Percentiles rank a stretch among this genome's conserved stretches.
Conservation (phyloP, 202 grass and related monocot genomes). For the Hordeum pubiflorum region DNA sequence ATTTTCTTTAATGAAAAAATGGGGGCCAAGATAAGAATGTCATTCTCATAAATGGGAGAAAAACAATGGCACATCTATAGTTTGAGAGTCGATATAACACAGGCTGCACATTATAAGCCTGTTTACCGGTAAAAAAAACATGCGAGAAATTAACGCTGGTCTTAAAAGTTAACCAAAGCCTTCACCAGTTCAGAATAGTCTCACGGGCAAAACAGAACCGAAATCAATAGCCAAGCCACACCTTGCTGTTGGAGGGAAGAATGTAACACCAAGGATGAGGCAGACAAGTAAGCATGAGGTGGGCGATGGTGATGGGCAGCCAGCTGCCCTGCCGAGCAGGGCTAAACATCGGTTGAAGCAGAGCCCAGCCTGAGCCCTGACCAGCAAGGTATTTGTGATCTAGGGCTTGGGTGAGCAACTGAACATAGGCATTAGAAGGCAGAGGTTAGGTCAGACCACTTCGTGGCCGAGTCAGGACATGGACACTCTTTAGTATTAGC, state of each 20-base stretch:
- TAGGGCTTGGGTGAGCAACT: not conserved
- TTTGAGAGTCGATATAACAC: not conserved
- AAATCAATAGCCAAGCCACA: not conserved
- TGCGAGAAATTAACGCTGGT: not conserved
- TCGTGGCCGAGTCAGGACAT: not conserved
- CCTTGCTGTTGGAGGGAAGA: not conserved
- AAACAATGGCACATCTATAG: too few species aligned
- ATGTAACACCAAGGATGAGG: not conserved
- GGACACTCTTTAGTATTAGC: not conserved
- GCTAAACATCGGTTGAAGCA: not conserved
- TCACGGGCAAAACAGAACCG: not conserved
- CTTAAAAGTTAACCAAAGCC: not conserved
- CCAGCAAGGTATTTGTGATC: not conserved
- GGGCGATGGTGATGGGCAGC: not conserved
- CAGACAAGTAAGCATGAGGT: not conserved
- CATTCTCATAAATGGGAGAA: too few species aligned
- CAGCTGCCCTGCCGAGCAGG: not conserved
- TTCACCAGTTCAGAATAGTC: not conserved
- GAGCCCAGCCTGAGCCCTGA: not conserved
- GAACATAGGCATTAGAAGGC: not conserved
- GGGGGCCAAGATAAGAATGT: too few species aligned
- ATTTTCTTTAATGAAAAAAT: too few species aligned
- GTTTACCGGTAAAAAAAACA: not conserved
- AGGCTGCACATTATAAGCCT: not conserved
- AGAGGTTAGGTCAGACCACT: not conserved